Base-by-base conservation (phyloP, 2,329 filamentous ascomycete genomes). In the Monilinia fructicola region DNA sequence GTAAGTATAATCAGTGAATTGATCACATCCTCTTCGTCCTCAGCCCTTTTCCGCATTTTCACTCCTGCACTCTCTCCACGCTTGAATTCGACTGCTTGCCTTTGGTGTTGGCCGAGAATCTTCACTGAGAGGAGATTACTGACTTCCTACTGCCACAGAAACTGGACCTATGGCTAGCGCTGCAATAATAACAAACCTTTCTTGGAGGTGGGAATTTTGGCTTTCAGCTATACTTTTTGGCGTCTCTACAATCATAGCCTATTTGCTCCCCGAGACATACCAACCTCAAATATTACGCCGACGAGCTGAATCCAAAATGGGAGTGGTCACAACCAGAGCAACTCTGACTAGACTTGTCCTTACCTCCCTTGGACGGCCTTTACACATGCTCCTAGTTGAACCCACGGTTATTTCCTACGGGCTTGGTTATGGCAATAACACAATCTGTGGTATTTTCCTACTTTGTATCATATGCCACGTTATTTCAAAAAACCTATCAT, bases 131-230 rank as follows among this genome's bases (percentile, higher is more conserved):
- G 18, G 10, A 3, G 6, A 23, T 31, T 23, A 14, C 26, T 61
- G 11, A 61, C 44, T 26, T n/a, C 31, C n/a, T 2, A 0, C 10
- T 26, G 2, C 26, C 9, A 18, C 42, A 61, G 58, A 67, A 11
- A 52, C 54, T 12, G 68, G 54, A 10, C 68, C 68, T 10, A 64
- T 68, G 54, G 52, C 58, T 14, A 59, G 67, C n/a, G 54, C 54
- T 18, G 65, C 58, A 16, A 59, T 69, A 26, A 40, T 66, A n/a
- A 50, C 38, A 5, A 28, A 53, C 21, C 54, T 38, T 26, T 54
- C 48, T 6, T 69, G 68, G 68, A 54, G 68, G 42, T 69, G 67
- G 68, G 66, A 64, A 38, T 67, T 69, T 21, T 67, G 61, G 59
- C 23, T 68, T 16, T 50, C 53, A 14, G 59, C 55, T 23, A 65